Evolutionary conservation across 805 yeast genomes (phyloP).

Genomic region (Yarrowia keelungensis): DNA sequence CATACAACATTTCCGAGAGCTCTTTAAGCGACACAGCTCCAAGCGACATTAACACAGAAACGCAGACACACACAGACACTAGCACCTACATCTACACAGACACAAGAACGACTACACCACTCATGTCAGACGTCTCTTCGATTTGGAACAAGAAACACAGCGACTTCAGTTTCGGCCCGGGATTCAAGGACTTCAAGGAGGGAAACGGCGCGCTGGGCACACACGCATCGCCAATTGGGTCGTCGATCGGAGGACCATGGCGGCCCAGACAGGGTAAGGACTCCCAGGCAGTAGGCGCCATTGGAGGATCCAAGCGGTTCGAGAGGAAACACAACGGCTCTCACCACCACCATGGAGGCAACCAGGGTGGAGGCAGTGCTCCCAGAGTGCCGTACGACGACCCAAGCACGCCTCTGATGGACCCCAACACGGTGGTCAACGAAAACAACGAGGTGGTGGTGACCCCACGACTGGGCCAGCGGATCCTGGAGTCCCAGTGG

Average conservation of each 20-base stretch:
- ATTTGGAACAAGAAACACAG: slow-evolving; percentile 37
- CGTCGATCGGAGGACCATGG: slow-evolving; percentile 32
- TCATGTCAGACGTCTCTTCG: slow-evolving; percentile 37
- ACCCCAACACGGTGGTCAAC: slow-evolving; percentile 33
- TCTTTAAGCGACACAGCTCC: background rate
- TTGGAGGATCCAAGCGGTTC: slow-evolving; percentile 32
- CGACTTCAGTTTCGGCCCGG: slow-evolving; percentile 36
- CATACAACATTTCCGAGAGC: background rate
- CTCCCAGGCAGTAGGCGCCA: slow-evolving; percentile 18
- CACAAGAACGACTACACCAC: background rate
- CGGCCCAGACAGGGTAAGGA: slow-evolving; percentile 15
- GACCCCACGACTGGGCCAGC: slow-evolving; percentile 41
- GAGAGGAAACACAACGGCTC: slow-evolving; percentile 28
- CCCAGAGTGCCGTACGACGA: slow-evolving; percentile 32
- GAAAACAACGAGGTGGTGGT: slow-evolving; percentile 40
- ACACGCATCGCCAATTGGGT: slow-evolving; percentile 69
- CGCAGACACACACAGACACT: no score
- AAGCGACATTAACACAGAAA: background rate
- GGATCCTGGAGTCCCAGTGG: slow-evolving; percentile 44
- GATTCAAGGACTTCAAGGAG: slow-evolving; percentile 83
- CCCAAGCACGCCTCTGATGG: slow-evolving; percentile 28
- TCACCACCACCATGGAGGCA: slow-evolving; percentile 19
- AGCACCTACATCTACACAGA: no score
- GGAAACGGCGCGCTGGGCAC: slow-evolving; percentile 83
- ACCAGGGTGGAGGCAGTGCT: slow-evolving; percentile 20